Evolutionary conservation across 192 early-diverging fungal species (phyloP).

Genomic region (Chytriomyces sp.): DNA sequence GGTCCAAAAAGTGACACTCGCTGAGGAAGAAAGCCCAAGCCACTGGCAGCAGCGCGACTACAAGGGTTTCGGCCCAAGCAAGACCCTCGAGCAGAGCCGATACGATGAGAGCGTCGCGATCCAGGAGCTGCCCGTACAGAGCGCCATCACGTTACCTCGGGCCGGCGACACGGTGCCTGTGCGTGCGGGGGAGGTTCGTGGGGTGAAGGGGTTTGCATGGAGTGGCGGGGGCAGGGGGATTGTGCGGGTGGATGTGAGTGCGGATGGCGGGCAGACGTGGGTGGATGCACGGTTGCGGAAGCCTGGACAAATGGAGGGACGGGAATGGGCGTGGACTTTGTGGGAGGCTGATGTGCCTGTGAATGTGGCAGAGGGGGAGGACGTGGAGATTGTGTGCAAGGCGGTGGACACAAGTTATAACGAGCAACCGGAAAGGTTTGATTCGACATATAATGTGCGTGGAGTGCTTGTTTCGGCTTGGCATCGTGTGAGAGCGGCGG

Average conservation of each 20-base stretch:
- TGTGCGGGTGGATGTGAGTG: conserved; percentile 46
- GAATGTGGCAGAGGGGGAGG: conserved; percentile 1
- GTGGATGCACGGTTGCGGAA: conserved; percentile 49
- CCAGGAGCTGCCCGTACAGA: conserved; percentile 83
- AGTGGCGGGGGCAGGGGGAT: conserved; percentile 45
- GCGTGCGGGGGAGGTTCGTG: neutral
- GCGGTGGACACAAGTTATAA: conserved; percentile 88
- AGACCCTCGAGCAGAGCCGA: conserved; percentile 36
- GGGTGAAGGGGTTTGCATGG: conserved; percentile 55
- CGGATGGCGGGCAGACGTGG: conserved; percentile 82
- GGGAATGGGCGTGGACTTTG: conserved; percentile 81
- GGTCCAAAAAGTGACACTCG: conserved; percentile 41
- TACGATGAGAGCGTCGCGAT: conserved; percentile 56
- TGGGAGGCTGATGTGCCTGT: conserved; percentile 69
- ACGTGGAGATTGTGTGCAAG: conserved; percentile 72
- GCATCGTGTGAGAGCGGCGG: conserved; percentile 43
- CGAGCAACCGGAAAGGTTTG: conserved; percentile 71
- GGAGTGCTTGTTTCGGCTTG: conserved; percentile 52
- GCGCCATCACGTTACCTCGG: conserved; percentile 66
- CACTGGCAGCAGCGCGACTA: conserved; percentile 54
- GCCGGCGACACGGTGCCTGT: conserved; percentile 22
- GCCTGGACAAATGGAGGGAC: conserved; percentile 24
- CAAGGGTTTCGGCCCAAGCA: conserved; percentile 60
- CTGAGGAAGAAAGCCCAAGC: conserved; percentile 41
- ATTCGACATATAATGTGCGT: conserved; percentile 50